phyloP scores from a whole-genome alignment of 208 protist species.

The Crithidia acanthocephali region DNA sequence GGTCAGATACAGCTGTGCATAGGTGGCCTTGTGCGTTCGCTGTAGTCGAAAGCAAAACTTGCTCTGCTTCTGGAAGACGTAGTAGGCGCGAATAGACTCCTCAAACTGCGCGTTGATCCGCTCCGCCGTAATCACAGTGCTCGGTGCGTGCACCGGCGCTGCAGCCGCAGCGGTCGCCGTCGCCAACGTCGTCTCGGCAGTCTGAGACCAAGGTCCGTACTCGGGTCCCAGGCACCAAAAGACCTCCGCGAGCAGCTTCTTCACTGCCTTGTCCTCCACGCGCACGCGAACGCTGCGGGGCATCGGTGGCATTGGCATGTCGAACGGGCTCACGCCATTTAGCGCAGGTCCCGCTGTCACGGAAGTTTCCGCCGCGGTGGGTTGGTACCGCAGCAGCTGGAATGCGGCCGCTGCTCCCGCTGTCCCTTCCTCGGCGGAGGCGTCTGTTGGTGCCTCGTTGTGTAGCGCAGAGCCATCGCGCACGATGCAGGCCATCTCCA shows the following conservation, averaged over 20 bases:
- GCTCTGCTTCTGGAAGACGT: constrained; percentile 82
- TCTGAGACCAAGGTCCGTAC: constrained; percentile 27
- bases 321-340: constrained; percentile 30
- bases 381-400: background rate
- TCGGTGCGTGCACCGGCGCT: background rate
- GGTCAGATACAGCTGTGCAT: constrained; percentile 86
- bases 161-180: background rate
- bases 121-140: constrained; percentile 42
- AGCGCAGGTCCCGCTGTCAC: background rate
- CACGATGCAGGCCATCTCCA: constrained; percentile 47
- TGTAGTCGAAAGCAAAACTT: constrained; percentile 72
- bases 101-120: constrained; percentile 76
- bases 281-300: constrained; percentile 50
- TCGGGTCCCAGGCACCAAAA: constrained; percentile 67
- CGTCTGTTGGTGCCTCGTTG: background rate
- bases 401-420: constrained; percentile 3
- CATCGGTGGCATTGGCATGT: constrained; percentile 42
- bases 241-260: constrained; percentile 68
- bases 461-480: constrained; percentile 30
- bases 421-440: background rate
- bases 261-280: constrained; percentile 48
- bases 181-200: background rate
- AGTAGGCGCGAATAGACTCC: constrained; percentile 78
- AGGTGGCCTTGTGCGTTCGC: constrained; percentile 70
- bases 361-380: background rate